These are phyloP conservation scores for Aureobasidium sp. DNA, from an alignment of 2,329 filamentous ascomycete genomes.

Conservation along the genomic window DNA sequence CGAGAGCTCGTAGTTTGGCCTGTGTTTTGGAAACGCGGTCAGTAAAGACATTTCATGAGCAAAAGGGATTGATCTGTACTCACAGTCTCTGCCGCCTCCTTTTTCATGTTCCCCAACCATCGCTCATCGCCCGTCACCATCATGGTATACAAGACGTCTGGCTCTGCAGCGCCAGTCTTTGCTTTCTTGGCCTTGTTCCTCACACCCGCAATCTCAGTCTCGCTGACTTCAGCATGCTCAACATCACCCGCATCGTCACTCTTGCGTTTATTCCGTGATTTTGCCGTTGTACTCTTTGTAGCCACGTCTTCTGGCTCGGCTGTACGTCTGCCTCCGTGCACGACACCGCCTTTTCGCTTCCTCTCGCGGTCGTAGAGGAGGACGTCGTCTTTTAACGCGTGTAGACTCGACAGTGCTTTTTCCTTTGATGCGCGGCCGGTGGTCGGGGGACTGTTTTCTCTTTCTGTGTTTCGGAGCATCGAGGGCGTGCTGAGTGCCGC, in stretches of 20 bases:
- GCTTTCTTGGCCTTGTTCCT: conserved; percentile 45
- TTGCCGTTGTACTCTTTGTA: conserved; percentile 19
- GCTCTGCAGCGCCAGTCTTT: conserved; percentile 38
- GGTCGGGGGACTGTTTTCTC: conserved; percentile 78
- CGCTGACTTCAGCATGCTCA: conserved; percentile 31
- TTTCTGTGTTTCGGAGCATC: conserved; percentile 40
- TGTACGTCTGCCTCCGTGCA: conserved; percentile 50
- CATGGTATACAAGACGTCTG: conserved; percentile 65
- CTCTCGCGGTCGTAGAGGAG: conserved; percentile 87
- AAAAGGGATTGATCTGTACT: conserved; percentile 32
- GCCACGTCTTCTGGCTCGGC: conserved; percentile 33
- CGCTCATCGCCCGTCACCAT: conserved; percentile 76
- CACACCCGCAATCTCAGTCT: conserved; percentile 35
- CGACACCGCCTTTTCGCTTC: conserved; percentile 66
- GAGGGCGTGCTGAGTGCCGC: conserved; percentile 24
- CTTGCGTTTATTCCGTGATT: conserved; percentile 27
- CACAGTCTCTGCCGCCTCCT: conserved; percentile 76
- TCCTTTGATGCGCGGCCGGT: conserved; percentile 77
- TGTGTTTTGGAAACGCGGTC: conserved; percentile 31
- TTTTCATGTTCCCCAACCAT: conserved; percentile 67
- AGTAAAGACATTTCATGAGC: background rate
- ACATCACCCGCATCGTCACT: conserved; percentile 33
- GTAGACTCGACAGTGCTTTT: conserved; percentile 69
- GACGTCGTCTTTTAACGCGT: conserved; percentile 75
- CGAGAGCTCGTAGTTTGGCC: conserved; percentile 75